Conservation (phyloP, 768 basidiomycete species). For the Collybiopsis luxurians region DNA sequence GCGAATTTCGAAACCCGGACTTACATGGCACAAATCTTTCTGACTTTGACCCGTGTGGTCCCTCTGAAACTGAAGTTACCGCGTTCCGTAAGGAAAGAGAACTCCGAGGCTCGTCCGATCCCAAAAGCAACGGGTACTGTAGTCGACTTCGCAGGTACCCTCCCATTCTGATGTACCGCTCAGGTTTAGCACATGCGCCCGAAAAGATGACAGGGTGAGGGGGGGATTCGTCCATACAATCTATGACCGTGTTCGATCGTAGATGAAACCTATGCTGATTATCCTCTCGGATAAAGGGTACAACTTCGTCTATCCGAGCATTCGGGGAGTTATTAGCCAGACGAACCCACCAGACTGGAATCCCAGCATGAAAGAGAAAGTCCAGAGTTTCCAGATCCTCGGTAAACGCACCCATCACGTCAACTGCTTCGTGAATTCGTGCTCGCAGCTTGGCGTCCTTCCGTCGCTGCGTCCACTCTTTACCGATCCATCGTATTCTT, state of each 20-base stretch:
- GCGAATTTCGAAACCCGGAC: too few relatives aligned
- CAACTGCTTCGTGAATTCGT: not conserved
- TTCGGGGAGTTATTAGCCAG: not conserved
- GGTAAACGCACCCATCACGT: not conserved
- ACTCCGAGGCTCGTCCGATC: not conserved
- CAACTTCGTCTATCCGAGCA: not conserved
- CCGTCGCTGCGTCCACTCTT: not conserved
- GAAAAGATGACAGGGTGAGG: not conserved
- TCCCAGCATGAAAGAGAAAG: not conserved
- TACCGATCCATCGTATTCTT: not conserved
- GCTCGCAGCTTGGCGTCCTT: not conserved
- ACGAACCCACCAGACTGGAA: not conserved
- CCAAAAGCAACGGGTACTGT: not conserved
- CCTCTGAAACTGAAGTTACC: not conserved
- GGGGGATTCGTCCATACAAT: not conserved
- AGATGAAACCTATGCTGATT: not conserved
- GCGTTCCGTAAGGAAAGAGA: too few relatives aligned
- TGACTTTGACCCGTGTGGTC: not conserved
- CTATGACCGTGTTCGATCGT: not conserved
- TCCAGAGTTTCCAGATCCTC: not conserved
- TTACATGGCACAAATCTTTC: not conserved
- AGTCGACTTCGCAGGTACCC: not conserved
- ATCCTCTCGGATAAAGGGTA: not conserved
- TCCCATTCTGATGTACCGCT: not conserved
- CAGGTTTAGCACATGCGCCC: not conserved